Conservation (phyloP, 345 rosid species). For the Lepidium africanum region DNA sequence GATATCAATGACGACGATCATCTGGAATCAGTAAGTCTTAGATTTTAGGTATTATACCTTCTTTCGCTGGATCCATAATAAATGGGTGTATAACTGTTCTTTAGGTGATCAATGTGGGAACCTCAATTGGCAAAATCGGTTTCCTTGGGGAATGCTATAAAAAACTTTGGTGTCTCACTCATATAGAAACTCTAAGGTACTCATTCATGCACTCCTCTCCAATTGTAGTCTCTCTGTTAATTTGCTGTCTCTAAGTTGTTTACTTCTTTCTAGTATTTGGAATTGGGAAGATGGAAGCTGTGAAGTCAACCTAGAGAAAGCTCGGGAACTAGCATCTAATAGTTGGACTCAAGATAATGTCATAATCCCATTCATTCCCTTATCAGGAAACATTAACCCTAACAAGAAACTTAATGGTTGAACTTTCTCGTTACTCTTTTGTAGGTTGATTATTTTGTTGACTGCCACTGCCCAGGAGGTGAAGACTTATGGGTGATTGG, state of each 20-base stretch:
- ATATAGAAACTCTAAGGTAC: constrained; percentile 87
- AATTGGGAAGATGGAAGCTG: constrained; percentile 63
- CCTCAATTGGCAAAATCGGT: constrained; percentile 80
- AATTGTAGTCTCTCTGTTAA: not conserved
- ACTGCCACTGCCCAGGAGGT: constrained; percentile 61
- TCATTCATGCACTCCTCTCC: not conserved
- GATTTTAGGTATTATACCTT: not conserved
- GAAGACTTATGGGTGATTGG: constrained; percentile 85
- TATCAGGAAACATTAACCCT: not conserved
- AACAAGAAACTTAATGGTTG: not conserved
- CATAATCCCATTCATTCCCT: not conserved
- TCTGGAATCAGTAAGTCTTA: constrained; percentile 72
- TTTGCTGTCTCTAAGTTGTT: not conserved
- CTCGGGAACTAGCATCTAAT: constrained; percentile 74
- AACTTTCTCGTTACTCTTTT: not conserved
- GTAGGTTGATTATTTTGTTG: constrained; percentile 93
- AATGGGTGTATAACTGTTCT: not conserved
- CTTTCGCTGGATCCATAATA: not conserved
- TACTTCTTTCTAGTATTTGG: constrained; percentile 50
- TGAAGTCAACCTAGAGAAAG: constrained; percentile 57
- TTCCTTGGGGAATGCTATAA: constrained; percentile 53
- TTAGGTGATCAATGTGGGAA: constrained; percentile 89
- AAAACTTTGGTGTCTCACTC: constrained; percentile 93
- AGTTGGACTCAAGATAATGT: constrained; percentile 69
- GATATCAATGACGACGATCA: constrained; percentile 82